Base-by-base conservation (phyloP, 805 yeast genomes). In the Schizosaccharomyces cryophilus region DNA sequence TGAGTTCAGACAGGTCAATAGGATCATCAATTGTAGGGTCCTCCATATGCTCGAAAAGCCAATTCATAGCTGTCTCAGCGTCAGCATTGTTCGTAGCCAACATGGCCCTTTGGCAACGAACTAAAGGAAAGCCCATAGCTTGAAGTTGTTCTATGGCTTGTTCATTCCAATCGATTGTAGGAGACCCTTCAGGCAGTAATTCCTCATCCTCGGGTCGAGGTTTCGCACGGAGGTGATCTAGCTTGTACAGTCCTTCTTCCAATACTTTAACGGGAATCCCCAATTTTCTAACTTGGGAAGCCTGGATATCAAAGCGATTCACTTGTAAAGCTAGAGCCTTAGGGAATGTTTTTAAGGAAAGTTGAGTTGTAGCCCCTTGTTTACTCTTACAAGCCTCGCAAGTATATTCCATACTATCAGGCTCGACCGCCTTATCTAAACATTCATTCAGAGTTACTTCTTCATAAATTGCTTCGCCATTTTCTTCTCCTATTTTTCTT, bases 41-140 rank as follows among this genome's bases (percentile, higher is more conserved):
- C 29, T 89, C 96, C 83, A 87, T 80, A 67, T 89, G 95, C 24
- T 78, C 84, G 67, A 93, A 83, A 5, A 93, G 69, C 95, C 96
- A 87, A 66, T 87, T 85, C 85, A 85, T 82, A 0, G 96, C 95
- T 5, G 76, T 76, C 64, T 90, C 96, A 0, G 72, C 66, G 55
- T 70, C 73, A 0, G 70, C 65, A 66, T 88, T 88, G 0, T 87
- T 90, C 0, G 95, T 87, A 24, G 78, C 72, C 66, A 75, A 83
- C 42, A 90, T 73, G 0, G 90, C 95, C 65, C 82, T 79, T 38
- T 74, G 74, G 54, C 83, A 75, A 59, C 90, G 77, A 26, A 77
- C 75, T 60, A 79, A 79, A 0, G 88, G 78, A 69, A 93, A 90
- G n/a, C 98, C 98, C 96, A 89, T 93, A 21, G 79, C 80, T 59